These are phyloP conservation scores for Agroathelia rolfsii DNA, from an alignment of 1,284 basidiomycete species.

Conservation along the genomic window DNA sequence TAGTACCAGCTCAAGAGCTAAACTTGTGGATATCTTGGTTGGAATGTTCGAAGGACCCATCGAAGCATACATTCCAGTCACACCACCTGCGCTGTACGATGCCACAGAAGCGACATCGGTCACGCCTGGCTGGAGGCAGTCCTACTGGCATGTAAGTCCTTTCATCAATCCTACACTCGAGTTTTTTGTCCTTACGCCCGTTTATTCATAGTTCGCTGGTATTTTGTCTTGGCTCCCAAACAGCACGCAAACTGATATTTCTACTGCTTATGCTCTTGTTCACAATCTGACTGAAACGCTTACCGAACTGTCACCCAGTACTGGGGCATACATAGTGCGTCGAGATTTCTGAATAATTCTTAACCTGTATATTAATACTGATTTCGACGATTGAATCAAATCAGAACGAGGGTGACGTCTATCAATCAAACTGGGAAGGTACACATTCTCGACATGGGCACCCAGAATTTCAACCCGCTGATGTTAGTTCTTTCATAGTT, in stretches of 20 bases:
- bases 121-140: constrained; percentile 35
- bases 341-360: too few relatives aligned
- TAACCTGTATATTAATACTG: constrained; percentile 2
- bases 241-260: constrained; percentile 27
- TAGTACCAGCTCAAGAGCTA: constrained; percentile 14
- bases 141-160: constrained; percentile 36
- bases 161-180: constrained; percentile 11
- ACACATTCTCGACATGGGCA: constrained; percentile 9
- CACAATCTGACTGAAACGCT: constrained; percentile 28
- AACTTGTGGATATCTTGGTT: constrained; percentile 18
- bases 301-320: constrained; percentile 35
- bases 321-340: constrained; percentile 40
- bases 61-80: constrained; percentile 22
- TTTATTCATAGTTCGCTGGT: too few relatives aligned
- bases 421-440: constrained; percentile 43
- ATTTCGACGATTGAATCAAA: constrained; percentile 4
- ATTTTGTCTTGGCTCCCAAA: constrained; percentile 16
- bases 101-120: constrained; percentile 37
- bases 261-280: constrained; percentile 23
- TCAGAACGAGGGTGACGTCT: constrained; percentile 53
- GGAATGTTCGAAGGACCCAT: constrained; percentile 17
- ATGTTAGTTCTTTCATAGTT: constrained; percentile 15
- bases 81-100: too few relatives aligned
- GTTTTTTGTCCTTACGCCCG: too few relatives aligned
- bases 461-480: not conserved